Evolutionary conservation across 2,329 filamentous ascomycete species (phyloP).

Genomic region (Xylariaceae sp.): DNA sequence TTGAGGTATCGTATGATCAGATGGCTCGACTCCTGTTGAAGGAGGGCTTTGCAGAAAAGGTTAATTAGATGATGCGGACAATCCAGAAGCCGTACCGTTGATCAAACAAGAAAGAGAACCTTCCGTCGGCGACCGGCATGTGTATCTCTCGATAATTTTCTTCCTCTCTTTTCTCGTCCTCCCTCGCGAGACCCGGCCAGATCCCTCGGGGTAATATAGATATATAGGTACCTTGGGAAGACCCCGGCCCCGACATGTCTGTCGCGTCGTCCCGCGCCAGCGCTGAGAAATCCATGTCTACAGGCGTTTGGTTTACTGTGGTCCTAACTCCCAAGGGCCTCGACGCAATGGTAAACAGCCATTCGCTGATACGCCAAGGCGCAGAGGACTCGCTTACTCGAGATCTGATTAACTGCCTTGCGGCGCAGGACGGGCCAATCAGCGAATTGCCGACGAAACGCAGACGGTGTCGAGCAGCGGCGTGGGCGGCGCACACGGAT

Average conservation of each 20-base stretch:
- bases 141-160: neutral
- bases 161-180: too few relatives aligned
- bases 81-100: conserved; percentile 9
- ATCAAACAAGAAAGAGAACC: too few relatives aligned
- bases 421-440: conserved; percentile 16
- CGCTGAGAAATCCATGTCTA: too few relatives aligned
- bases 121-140: neutral
- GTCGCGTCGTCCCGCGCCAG: too few relatives aligned
- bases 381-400: conserved; percentile 10
- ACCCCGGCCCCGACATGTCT: too few relatives aligned
- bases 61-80: conserved; percentile 8
- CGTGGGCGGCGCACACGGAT: conserved; percentile 1
- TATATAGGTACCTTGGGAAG: too few relatives aligned
- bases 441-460: conserved; percentile 24
- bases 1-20: conserved; percentile 9
- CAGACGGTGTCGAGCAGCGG: conserved; percentile 6
- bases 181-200: conserved; percentile 4
- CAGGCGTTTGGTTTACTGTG: too few relatives aligned
- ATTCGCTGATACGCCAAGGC: too few relatives aligned
- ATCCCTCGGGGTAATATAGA: conserved; percentile 17
- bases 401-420: conserved; percentile 18
- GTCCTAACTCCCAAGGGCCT: too few relatives aligned
- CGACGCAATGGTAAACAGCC: too few relatives aligned
- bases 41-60: conserved; percentile 9
- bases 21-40: conserved; percentile 21